Conservation (phyloP, 148 eudicot species). For the Salicornia ramosissima region DNA sequence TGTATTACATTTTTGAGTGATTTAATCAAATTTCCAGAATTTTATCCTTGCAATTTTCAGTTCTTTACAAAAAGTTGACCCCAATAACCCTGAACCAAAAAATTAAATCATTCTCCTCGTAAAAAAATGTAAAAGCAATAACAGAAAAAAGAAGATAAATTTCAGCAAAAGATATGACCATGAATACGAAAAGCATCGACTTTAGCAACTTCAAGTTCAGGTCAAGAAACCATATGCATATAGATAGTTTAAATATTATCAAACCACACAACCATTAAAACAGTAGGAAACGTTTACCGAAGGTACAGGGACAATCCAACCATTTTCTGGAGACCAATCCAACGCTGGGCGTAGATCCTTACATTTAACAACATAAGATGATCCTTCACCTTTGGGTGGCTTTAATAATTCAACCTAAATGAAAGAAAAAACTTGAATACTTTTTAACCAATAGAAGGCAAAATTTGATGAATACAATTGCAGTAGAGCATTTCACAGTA, state of each 20-base stretch:
- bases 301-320: conserved; percentile 59
- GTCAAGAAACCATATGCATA: conserved; percentile 3
- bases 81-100: no score
- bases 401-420: conserved; percentile 46
- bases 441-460: conserved; percentile 8
- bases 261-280: conserved; percentile 2
- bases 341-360: conserved; percentile 79
- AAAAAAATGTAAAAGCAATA: not conserved
- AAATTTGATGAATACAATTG: not conserved
- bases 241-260: not conserved
- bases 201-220: conserved; percentile 1
- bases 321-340: conserved; percentile 65
- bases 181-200: not conserved
- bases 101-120: no score
- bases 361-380: conserved; percentile 36
- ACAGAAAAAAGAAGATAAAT: no score
- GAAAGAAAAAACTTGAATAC: conserved; percentile 9
- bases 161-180: no score
- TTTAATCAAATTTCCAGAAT: no score
- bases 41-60: no score
- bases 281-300: conserved; percentile 29
- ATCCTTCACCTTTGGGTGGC: conserved; percentile 71
- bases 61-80: no score
- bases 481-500: not conserved
- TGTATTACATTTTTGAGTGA: no score